These are phyloP conservation scores for Suhomyces choctaworum DNA, from an alignment of 1,139 yeast genomes.

Conservation along the genomic window DNA sequence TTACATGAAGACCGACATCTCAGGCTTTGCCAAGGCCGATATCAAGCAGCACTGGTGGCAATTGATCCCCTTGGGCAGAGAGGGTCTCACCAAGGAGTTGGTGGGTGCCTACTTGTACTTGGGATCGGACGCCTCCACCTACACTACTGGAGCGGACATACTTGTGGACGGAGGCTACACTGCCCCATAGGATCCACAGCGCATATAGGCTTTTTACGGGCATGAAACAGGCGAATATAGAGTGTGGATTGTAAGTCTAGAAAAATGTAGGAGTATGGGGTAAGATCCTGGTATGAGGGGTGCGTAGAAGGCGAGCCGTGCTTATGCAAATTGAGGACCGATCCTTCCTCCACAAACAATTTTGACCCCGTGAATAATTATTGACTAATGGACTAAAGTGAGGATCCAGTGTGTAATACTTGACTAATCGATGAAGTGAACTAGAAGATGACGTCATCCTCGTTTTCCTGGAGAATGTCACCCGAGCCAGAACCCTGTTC, in stretches of 20 bases:
- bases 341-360: no score
- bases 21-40: constrained; percentile 56
- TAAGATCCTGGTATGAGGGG: no score
- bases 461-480: constrained; percentile 38
- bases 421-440: constrained; percentile 6
- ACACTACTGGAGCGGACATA: constrained; percentile 80
- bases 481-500: constrained; percentile 25
- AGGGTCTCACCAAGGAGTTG: constrained; percentile 77
- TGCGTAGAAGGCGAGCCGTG: no score
- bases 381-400: no score
- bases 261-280: no score
- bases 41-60: constrained; percentile 59
- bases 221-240: no score
- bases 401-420: no score
- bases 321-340: no score
- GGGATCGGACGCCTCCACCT: constrained; percentile 78
- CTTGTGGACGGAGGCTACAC: constrained; percentile 86
- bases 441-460: constrained; percentile 46
- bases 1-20: constrained; percentile 67
- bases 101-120: constrained; percentile 81
- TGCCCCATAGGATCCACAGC: no score
- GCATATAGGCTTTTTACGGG: no score
- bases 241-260: no score
- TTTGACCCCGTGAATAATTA: no score
- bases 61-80: constrained; percentile 73